Evolutionary conservation across 352 stramenopile species (phyloP).

Genomic region (Globisporangium parvum): DNA sequence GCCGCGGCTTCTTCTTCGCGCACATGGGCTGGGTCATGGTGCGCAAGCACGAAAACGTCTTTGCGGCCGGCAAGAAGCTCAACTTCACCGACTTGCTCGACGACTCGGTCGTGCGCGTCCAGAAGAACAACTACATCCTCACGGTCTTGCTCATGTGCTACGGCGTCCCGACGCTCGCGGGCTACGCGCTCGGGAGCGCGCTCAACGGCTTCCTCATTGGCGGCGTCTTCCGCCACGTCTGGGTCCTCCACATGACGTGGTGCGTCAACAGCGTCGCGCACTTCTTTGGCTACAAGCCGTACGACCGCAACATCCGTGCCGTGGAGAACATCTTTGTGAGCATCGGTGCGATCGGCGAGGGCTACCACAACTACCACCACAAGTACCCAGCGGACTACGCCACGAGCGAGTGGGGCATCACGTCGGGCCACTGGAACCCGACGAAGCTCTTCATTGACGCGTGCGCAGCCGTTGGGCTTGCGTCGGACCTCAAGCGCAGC

Average conservation of each 20-base stretch:
- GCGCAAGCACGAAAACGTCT: constrained; percentile 93
- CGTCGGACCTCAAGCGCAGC: constrained; percentile 94
- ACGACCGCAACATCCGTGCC: constrained; percentile 93
- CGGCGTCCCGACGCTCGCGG: constrained; percentile 90
- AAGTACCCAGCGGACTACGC: constrained; percentile 99
- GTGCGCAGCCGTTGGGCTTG: constrained; percentile 89
- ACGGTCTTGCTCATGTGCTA: constrained; percentile 96
- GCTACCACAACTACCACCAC: constrained; percentile 97
- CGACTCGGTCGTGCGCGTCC: constrained; percentile 94
- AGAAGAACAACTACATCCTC: constrained; percentile 91
- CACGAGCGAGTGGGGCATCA: constrained; percentile 95
- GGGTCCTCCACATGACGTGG: constrained; percentile 98
- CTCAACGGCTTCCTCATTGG: constrained; percentile 96
- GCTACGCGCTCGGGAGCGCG: constrained; percentile 86
- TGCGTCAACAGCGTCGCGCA: constrained; percentile 98
- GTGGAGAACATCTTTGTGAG: constrained; percentile 97
- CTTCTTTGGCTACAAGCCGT: constrained; percentile 98
- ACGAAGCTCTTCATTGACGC: constrained; percentile 97
- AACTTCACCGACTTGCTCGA: constrained; percentile 93
- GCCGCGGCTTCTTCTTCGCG: constrained; percentile 97
- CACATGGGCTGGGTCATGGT: constrained; percentile 99
- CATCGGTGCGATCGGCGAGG: constrained; percentile 94
- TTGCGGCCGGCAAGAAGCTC: constrained; percentile 88
- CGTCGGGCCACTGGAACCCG: constrained; percentile 95
- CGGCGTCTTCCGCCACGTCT: constrained; percentile 92